phyloP scores from a whole-genome alignment of 305 asterid genomes.

The Solanum hybrid region DNA sequence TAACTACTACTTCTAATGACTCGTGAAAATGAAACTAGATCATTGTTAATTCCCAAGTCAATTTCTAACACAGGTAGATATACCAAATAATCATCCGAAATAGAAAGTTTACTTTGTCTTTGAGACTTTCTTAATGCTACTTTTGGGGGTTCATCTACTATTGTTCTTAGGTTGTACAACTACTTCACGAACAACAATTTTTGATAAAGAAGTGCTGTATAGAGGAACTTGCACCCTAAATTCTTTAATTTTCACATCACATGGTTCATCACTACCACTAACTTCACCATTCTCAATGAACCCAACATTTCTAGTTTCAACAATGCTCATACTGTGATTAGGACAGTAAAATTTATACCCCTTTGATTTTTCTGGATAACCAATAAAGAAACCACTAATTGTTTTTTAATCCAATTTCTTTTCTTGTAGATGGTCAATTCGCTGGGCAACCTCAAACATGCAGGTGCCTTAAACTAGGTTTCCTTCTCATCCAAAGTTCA shows the following conservation, averaged over 20 bases:
- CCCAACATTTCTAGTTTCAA: not conserved
- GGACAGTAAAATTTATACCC: not conserved
- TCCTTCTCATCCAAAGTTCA: not conserved
- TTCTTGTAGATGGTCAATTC: not conserved
- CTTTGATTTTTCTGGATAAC: not conserved
- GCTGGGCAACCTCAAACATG: not conserved
- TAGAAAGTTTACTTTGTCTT: not conserved
- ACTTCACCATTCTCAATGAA: not conserved
- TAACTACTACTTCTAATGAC: not conserved
- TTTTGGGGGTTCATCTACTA: not conserved
- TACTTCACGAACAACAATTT: not conserved
- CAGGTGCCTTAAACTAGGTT: not conserved
- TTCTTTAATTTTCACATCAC: not conserved
- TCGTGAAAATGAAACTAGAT: not conserved
- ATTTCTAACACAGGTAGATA: not conserved
- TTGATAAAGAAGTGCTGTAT: not conserved
- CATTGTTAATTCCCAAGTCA: not conserved
- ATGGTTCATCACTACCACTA: not conserved
- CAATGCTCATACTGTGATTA: not conserved
- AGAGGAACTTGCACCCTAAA: not conserved
- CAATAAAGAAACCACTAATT: not conserved
- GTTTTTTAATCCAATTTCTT: not conserved
- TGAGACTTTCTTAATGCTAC: not conserved
- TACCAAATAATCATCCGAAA: not conserved
- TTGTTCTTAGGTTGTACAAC: not conserved